Conservation (phyloP, 345 rosid genomes). For the Aethionema arabicum region DNA sequence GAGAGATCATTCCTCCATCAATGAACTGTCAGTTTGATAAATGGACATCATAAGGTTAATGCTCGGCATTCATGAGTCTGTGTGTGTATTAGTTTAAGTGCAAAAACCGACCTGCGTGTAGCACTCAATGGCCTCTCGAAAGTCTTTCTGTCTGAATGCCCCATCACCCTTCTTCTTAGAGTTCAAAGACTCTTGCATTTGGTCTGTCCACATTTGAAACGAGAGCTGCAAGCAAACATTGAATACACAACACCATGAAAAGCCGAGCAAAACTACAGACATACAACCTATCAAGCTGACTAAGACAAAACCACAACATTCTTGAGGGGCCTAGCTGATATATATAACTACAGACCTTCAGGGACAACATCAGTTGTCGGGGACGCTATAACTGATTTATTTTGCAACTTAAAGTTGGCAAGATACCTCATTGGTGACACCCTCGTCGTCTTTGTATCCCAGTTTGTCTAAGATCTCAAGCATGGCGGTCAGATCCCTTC, state of each 20-base stretch:
- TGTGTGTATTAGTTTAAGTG: background rate
- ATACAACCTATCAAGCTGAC: background rate
- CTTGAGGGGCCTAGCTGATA: too few species aligned
- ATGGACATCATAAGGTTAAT: conserved; percentile 10
- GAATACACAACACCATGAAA: background rate
- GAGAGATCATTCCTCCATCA: conserved; percentile 80
- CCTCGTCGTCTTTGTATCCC: conserved; percentile 93
- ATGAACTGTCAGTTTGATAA: conserved; percentile 57
- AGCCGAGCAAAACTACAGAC: background rate
- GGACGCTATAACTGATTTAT: conserved; percentile 59
- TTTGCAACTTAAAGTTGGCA: conserved; percentile 50
- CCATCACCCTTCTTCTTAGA: conserved; percentile 88
- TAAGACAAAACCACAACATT: too few species aligned
- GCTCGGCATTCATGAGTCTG: background rate
- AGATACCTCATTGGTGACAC: conserved; percentile 78
- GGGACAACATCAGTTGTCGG: conserved; percentile 52
- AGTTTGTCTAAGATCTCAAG: conserved; percentile 82
- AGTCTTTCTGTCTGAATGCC: conserved; percentile 83
- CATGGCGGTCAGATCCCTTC: conserved; percentile 89
- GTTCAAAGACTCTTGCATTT: conserved; percentile 87
- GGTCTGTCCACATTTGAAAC: conserved; percentile 91
- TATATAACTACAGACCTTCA: conserved; percentile 33
- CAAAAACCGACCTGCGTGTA: conserved; percentile 64
- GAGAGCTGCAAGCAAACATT: conserved; percentile 64
- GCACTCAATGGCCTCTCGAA: conserved; percentile 64